These are phyloP conservation scores for Plasmodium berghei DNA, from an alignment of 169 alveolate genomes.

Conservation along the genomic window DNA sequence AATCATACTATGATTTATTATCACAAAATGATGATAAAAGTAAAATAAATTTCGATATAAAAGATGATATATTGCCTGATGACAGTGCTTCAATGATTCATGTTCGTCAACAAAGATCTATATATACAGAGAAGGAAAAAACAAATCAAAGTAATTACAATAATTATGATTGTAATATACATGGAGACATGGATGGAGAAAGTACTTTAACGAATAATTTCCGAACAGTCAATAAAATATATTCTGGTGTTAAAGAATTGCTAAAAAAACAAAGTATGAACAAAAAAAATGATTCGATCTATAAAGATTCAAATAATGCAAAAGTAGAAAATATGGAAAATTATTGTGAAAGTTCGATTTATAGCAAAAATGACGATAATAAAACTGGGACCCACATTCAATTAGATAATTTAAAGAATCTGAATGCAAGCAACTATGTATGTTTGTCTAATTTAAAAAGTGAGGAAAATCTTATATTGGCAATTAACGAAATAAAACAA, in stretches of 20 bases:
- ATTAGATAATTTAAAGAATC: conserved; percentile 27
- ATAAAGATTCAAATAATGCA: neutral
- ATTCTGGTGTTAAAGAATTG: conserved; percentile 24
- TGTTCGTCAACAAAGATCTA: conserved; percentile 27
- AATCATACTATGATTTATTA: conserved; percentile 12
- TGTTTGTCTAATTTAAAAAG: conserved; percentile 40
- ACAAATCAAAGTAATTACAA: neutral
- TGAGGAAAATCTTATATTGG: conserved; percentile 40
- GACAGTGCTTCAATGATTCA: conserved; percentile 74
- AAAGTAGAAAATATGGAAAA: neutral
- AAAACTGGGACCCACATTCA: conserved; percentile 22
- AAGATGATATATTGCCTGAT: conserved; percentile 63
- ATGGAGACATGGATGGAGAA: neutral
- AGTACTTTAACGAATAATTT: conserved; percentile 27
- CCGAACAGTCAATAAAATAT: conserved; percentile 26
- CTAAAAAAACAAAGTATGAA: conserved; percentile 15
- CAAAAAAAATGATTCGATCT: neutral
- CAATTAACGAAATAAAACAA: conserved; percentile 57
- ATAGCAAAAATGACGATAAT: conserved; percentile 7
- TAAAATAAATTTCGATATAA: conserved; percentile 24
- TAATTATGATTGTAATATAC: neutral
- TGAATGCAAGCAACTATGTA: conserved; percentile 27
- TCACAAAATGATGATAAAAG: neutral
- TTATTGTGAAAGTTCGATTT: too few relatives aligned
- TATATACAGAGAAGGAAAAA: conserved; percentile 4